A percentile compares a stretch with the other conserved stretches of the same genome.
These are phyloP conservation scores for Fusarium sterilihyphosum DNA, from an alignment of 2,329 filamentous ascomycete genomes.

Conservation along the genomic window DNA sequence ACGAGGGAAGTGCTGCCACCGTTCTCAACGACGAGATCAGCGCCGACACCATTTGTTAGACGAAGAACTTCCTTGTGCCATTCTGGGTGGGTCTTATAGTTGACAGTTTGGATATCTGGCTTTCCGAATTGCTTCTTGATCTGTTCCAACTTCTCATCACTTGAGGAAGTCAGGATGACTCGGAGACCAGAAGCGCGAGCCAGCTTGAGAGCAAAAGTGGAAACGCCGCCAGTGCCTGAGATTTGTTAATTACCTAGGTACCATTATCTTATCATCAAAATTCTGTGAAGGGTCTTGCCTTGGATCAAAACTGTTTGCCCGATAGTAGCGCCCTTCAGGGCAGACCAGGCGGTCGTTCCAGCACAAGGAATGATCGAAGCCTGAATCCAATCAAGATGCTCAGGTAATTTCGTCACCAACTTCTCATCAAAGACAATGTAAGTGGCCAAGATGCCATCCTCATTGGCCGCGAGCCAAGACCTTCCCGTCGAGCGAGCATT, in stretches of 20 bases:
- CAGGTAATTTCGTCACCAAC: constrained; percentile 49
- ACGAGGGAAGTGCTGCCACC: constrained; percentile 52
- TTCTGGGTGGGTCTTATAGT: constrained; percentile 57
- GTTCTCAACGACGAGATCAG: constrained; percentile 60
- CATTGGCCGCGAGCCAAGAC: constrained; percentile 56
- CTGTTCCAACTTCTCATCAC: constrained; percentile 57
- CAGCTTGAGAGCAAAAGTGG: constrained; percentile 51
- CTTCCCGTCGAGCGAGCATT: constrained; percentile 49
- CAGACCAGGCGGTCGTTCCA: constrained; percentile 57
- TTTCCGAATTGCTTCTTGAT: constrained; percentile 53
- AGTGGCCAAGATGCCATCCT: constrained; percentile 55
- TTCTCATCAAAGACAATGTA: constrained; percentile 54
- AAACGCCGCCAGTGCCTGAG: constrained; percentile 54
- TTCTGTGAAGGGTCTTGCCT: constrained; percentile 36
- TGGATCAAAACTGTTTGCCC: constrained; percentile 56
- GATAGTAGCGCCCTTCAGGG: constrained; percentile 51
- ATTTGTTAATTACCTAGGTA: not conserved
- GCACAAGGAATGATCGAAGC: constrained; percentile 55
- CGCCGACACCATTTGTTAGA: constrained; percentile 55
- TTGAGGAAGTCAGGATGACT: constrained; percentile 62
- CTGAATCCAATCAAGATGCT: constrained; percentile 49
- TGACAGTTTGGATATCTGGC: constrained; percentile 58
- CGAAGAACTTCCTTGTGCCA: constrained; percentile 58
- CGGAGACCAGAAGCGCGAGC: constrained; percentile 62
- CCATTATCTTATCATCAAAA: not conserved